Evolutionary conservation across 306 rosid species (phyloP), one percentile per base, ranked within the genome.

Genomic region (Urtica urens): DNA sequence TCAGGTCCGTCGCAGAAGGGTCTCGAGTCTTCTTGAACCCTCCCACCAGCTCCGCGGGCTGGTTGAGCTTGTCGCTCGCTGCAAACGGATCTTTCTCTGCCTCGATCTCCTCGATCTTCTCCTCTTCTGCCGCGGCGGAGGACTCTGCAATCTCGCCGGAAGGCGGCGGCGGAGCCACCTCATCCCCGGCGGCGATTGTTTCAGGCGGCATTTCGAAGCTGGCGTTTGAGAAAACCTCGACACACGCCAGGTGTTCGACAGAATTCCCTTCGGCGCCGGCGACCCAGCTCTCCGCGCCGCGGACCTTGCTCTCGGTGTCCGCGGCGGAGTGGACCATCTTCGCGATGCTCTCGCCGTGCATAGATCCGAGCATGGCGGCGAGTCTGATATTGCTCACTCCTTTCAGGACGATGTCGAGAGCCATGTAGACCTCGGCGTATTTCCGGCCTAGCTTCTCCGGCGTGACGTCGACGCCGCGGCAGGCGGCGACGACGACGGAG

Each of bases 371-470:
- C 95, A 90, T 90, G 0, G 95, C 95, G 6, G 99, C 95, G n/a
- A 90, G 93, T 23, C 95, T 77, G 44, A 90, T 85, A 55, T 68
- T 77, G 52, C 93, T 82, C 11, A 82, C 94, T 4, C 99, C 95
- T 8, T 85, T 70, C 7, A 90, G 81, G 43, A 90, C 99, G 53
- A 90, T 90, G 60, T 90, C 95, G 27, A 90, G 72, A 0, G 95
- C 95, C 95, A 85, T 90, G 68, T 90, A 90, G 67, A 85, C 74
- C 92, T 90, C 95, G 2, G 95, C 92, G 49, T 90, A 90, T 40
- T 90, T 85, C 10, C 87, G 75, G 27, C 83, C 62, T 12, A 90
- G 93, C 74, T 85, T 90, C 70, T 90, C 95, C 0, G 92, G 93
- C 13, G 99, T 90, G 10, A 90, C 99, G 22, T 85, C 94, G 12